Base-by-base conservation (phyloP, 1,139 yeast species). In the Meyerozyma sp. region DNA sequence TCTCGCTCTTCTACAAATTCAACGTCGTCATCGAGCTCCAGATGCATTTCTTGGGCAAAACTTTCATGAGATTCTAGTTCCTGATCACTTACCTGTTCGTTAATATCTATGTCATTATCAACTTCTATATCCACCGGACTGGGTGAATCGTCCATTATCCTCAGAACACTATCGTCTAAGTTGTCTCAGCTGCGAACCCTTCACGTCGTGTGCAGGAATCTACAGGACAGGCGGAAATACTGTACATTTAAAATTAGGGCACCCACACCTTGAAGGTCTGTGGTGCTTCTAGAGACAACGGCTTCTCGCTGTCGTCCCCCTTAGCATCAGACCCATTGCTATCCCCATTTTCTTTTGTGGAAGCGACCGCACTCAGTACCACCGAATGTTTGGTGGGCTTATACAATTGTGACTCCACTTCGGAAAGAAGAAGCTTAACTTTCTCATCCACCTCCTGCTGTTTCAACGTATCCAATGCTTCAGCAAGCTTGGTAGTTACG, bases 201-300 rank as follows among this genome's bases (percentile, higher is more conserved):
- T 3, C 4, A 7, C 13, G 29, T 7, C 29, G 5, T 4, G 34
- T n/a, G 25, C 26, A 21, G 13, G 13, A 34, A 34, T 18, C 37
- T 34, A 34, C 37, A 21, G 13, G 10, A 20, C 26, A 20, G 13
- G 10, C 35, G 4, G 5, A 34, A 34, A 9, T 43, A 43, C 14
- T 43, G 36, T 46, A 44, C 45, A 40, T 28, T 34, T 34, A 20
- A 21, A 13, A 20, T 52, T 56, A 72, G 32, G 77, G 77, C 39
- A 85, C 86, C 98, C 98, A 90, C 53, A 88, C 85, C 62, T 91
- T 86, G 63, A 88, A 90, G 32, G 82, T 69, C 61, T 86, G 94
- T 3, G 96, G 96, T 13, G 88, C 75, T 52, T 85, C 91, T 48
- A 85, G 69, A 35, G 95, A 86, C 41, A 88, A 73, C 8, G 96